Percentiles rank a stretch among this genome's conserved stretches.
These are phyloP conservation scores for Pneumocystis jirovecii DNA, from an alignment of 1,139 yeast genomes.

Conservation along the genomic window DNA sequence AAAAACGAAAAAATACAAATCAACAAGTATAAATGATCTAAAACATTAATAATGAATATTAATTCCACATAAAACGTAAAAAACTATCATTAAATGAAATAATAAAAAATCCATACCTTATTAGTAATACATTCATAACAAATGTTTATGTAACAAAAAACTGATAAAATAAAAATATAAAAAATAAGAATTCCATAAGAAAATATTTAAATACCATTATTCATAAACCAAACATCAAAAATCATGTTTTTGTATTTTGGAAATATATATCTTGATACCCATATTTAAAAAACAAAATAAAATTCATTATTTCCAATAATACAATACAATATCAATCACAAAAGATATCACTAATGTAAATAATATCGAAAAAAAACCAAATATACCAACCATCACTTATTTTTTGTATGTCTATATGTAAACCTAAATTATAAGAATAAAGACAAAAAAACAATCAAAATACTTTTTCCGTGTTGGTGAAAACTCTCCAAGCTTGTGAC, in stretches of 20 bases:
- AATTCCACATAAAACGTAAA: too few species aligned
- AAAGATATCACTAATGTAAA: neutral
- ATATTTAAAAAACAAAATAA: too few species aligned
- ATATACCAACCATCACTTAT: neutral
- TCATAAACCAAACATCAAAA: too few species aligned
- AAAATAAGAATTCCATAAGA: too few species aligned
- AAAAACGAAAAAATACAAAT: neutral
- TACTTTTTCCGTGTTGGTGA: constrained; percentile 63
- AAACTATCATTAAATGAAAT: too few species aligned
- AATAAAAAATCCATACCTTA: too few species aligned
- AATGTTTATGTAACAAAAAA: too few species aligned
- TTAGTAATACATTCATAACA: too few species aligned
- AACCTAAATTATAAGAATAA: neutral
- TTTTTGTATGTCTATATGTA: neutral
- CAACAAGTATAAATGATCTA: neutral
- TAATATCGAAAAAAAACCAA: neutral
- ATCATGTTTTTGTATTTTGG: too few species aligned
- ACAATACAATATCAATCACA: neutral
- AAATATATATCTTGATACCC: too few species aligned
- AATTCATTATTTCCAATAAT: neutral
- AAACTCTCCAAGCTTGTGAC: constrained; percentile 89
- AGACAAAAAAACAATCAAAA: neutral
- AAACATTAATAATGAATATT: neutral
- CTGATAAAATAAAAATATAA: too few species aligned
- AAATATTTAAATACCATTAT: too few species aligned